phyloP scores from a whole-genome alignment of 176 grass and related monocot genomes.

The Paspalum vaginatum region DNA sequence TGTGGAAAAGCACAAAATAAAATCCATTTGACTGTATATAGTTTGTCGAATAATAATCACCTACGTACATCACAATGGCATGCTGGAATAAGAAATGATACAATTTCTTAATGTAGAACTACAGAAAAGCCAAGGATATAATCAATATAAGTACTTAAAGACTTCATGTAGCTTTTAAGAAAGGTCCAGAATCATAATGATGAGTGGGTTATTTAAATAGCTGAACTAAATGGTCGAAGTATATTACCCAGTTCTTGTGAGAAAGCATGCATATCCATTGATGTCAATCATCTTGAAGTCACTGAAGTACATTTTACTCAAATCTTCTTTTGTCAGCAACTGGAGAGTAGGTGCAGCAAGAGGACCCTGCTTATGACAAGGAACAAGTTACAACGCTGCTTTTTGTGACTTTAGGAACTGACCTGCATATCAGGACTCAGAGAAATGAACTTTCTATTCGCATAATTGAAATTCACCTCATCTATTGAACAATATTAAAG shows the following conservation, averaged over 20 bases:
- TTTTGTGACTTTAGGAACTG: not conserved
- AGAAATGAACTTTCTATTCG: constrained; percentile 9
- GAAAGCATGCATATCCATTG: constrained; percentile 78
- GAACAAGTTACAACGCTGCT: constrained; percentile 2
- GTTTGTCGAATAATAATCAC: not conserved
- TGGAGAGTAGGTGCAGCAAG: constrained; percentile 88
- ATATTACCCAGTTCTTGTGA: constrained; percentile 94
- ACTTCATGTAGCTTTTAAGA: not conserved
- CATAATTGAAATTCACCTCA: not conserved
- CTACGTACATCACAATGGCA: not conserved
- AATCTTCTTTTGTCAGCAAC: constrained; percentile 79
- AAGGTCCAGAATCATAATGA: constrained; percentile 14
- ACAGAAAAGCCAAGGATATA: not conserved
- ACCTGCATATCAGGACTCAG: not conserved
- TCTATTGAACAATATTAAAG: not conserved
- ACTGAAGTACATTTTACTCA: constrained; percentile 96
- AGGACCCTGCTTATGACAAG: constrained; percentile 65
- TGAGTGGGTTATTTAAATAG: not conserved
- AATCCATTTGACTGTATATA: not conserved
- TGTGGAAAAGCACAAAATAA: not conserved
- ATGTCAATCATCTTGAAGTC: constrained; percentile 87
- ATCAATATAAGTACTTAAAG: not conserved
- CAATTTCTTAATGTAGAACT: not conserved
- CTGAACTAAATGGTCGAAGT: not conserved
- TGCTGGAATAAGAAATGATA: not conserved